Conservation (phyloP, 495 filamentous ascomycete species). For the Pyrenula massariospora region DNA sequence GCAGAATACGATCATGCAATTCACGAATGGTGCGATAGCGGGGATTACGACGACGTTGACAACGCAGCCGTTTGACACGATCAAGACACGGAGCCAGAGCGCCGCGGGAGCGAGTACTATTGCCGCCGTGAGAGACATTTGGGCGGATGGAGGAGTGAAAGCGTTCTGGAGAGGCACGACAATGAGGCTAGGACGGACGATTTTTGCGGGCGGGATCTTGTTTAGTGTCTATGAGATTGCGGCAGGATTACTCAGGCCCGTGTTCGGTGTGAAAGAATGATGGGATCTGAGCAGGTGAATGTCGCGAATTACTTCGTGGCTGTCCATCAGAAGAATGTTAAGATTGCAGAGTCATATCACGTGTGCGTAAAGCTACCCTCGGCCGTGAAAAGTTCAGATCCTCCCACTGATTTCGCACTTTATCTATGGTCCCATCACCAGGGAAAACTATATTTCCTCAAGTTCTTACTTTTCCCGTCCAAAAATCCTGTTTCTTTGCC, state of each 20-base stretch:
- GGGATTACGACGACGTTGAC: conserved; percentile 23
- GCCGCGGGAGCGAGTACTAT: conserved; percentile 33
- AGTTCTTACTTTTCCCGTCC: no score
- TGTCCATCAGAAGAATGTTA: no score
- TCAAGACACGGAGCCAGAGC: conserved; percentile 54
- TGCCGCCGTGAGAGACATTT: conserved; percentile 39
- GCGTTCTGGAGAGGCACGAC: conserved; percentile 58
- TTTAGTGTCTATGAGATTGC: conserved; percentile 53
- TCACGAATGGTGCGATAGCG: conserved; percentile 48
- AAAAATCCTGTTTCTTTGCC: no score
- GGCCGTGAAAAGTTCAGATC: no score
- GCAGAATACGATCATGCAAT: conserved; percentile 36
- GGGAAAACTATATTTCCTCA: no score
- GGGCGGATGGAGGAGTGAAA: conserved; percentile 40
- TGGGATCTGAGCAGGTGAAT: not conserved
- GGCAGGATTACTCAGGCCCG: conserved; percentile 13
- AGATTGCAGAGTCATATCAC: no score
- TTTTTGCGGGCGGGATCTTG: conserved; percentile 54
- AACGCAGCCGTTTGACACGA: conserved; percentile 57
- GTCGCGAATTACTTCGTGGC: no score
- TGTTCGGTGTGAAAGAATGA: not conserved
- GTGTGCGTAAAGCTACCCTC: no score
- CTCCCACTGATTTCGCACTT: no score
- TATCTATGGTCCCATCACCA: no score
- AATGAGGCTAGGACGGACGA: conserved; percentile 51